Base-by-base conservation (phyloP, 2,329 filamentous ascomycete genomes). In the Exophiala oligosperma region DNA sequence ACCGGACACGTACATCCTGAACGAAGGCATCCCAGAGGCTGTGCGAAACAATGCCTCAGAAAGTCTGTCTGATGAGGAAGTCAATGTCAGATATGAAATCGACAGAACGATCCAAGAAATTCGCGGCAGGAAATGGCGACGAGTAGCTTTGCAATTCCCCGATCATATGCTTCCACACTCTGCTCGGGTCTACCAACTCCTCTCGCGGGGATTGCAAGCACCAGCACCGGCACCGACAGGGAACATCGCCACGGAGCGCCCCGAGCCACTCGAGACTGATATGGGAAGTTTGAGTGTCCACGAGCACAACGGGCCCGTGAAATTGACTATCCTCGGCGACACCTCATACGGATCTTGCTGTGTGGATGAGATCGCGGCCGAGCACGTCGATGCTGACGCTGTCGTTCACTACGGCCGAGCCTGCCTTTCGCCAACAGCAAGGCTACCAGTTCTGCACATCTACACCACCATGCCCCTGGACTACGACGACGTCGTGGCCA, bases 321-420 rank as follows among this genome's bases (percentile, higher is more conserved):
- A 74, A 44, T 79, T 97, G 52, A 96, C 90, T 67, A 92, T 99
- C 60, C 79, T 99, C 17, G 94, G 89, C 32, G 94, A 99, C 73
- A 97, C 94, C 2, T 97, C 93, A 1, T 99, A 97, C 74, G 95
- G 94, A 59, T 88, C 93, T 0, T 99, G 94, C 76, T 99, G 94
- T 69, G 92, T 97, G 17, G 94, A 99, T 69, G 94, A 99, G 76
- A 88, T 97, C 41, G 94, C 94, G 0, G 94, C 94, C 2, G 92
- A 99, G 72, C 94, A 99, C 72, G 89, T 91, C 14, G 83, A 91
- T 68, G 92, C 94, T 5, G 89, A 97, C 61, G 90, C 92, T 0
- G 90, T 97, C 1, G 88, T 99, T 12, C 94, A 99, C 72, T 99
- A 97, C 68, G 94, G 94, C 2, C 83, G 94, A 52, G 89, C 93